Base-by-base conservation (phyloP, 2,329 filamentous ascomycete species). In the Ceratocystis cubensis region DNA sequence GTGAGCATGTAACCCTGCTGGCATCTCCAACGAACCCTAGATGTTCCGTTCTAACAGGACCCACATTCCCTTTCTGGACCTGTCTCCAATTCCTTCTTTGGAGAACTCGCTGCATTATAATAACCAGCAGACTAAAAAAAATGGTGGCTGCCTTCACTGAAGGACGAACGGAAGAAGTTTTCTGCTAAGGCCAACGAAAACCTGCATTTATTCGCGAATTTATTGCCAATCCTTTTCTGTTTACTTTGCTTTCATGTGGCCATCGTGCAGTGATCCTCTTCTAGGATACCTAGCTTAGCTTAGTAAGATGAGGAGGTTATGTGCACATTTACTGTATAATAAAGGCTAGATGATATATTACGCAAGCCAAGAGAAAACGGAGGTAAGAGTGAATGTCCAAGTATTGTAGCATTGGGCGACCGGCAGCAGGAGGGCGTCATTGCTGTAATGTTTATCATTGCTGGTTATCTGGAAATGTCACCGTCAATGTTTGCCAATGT, bases 151-250 rank as follows among this genome's bases (percentile, higher is more conserved):
- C 13, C 17, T 20, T 50, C 20, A n/a, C n/a, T 22, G 20, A 53
- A 59, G 56, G 56, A 59, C 56, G 56, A 59, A 33, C 56, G 56
- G 56, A 59, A 59, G 56, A 48, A 48, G 46, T 15, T 22, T 22
- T n/a, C 17, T 7, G 48, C 48, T 15, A 28, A 53, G 48, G 3
- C 48, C 6, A 53, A 53, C 10, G 8, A 28, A 53, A 17, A 3
- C 48, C 2, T 53, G 20, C 1, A 53, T 53, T 25, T 17, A 53
- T 53, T 20, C 3, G 22, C 2, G 10, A 28, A 53, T 53, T 53
- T 25, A 53, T 28, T 15, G 8, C 15, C 15, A 5, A 25, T 53
- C 25, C 25, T 7, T 53, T 53, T 28, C 10, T 25, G 4, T 25
- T 25, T 53, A 10, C n/a, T 22, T 53, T 53, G 3, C 8, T 5